Evolutionary conservation across 306 rosid genomes (phyloP).

Genomic region (Rosa lucieae): DNA sequence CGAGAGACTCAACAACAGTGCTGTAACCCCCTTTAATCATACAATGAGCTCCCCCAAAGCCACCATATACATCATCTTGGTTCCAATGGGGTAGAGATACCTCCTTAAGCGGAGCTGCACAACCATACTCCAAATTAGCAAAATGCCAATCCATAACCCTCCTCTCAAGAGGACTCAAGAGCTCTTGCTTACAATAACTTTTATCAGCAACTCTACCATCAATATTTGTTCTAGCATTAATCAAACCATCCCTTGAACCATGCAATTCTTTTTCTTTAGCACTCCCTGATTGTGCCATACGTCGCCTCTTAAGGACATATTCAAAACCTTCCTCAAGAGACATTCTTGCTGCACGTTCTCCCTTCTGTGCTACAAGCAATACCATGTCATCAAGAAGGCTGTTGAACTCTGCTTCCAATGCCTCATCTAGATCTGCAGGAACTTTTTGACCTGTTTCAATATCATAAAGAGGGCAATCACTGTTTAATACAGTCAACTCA

Average conservation of each 20-base stretch:
- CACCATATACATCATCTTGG: constrained; percentile 98
- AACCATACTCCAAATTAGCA: constrained; percentile 98
- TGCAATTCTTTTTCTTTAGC: constrained; percentile 46
- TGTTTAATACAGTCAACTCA: constrained; percentile 81
- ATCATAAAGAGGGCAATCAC: constrained; percentile 99
- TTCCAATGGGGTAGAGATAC: constrained; percentile 99
- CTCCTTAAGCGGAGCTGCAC: constrained; percentile 90
- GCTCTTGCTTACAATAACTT: constrained; percentile 39
- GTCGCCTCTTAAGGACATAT: constrained; percentile 78
- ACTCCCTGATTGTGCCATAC: constrained; percentile 45
- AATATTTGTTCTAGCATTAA: constrained; percentile 30
- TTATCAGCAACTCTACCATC: constrained; percentile 27
- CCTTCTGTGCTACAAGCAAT: constrained; percentile 79
- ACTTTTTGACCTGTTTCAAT: constrained; percentile 74
- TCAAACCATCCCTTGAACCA: constrained; percentile 30
- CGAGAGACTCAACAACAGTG: constrained; percentile 84
- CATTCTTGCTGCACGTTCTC: constrained; percentile 83
- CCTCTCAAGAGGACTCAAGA: constrained; percentile 88
- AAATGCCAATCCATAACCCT: constrained; percentile 99
- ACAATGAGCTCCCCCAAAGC: constrained; percentile 99
- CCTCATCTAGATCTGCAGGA: constrained; percentile 91
- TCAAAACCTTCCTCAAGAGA: constrained; percentile 99
- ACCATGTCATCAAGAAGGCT: constrained; percentile 96
- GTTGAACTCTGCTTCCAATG: constrained; percentile 90
- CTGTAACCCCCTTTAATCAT: constrained; percentile 99